Conservation (phyloP, 2,329 filamentous ascomycete genomes). For the Acrodontium crateriforme region DNA sequence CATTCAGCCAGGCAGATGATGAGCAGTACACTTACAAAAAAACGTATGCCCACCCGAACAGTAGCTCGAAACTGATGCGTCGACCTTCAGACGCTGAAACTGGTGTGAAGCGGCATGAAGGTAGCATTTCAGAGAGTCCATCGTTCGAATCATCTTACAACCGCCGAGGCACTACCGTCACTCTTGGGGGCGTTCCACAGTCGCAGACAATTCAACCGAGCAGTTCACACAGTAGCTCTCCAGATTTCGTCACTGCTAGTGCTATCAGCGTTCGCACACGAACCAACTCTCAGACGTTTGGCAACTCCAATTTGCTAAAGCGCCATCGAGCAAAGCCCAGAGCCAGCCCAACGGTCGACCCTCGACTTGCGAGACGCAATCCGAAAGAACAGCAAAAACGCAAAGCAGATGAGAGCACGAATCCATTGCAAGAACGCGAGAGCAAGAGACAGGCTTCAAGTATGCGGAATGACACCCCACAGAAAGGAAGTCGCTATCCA, state of each 20-base stretch:
- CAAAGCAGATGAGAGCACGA: constrained; percentile 6
- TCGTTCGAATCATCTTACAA: neutral
- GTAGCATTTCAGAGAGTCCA: neutral
- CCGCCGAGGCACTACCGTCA: neutral
- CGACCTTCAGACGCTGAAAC: neutral
- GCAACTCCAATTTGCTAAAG: neutral
- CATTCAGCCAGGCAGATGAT: constrained; percentile 2
- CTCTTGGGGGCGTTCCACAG: neutral
- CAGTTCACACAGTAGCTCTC: constrained; percentile 12
- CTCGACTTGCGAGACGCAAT: constrained; percentile 3
- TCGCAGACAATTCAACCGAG: neutral
- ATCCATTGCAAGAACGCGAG: constrained; percentile 11
- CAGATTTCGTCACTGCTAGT: constrained; percentile 8
- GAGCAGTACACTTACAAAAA: constrained; percentile 10
- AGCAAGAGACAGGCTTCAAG: constrained; percentile 8
- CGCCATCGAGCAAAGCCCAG: neutral
- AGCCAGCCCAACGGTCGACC: constrained; percentile 3
- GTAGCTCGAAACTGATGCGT: constrained; percentile 11
- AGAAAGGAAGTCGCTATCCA: too few species aligned
- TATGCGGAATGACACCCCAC: too few species aligned
- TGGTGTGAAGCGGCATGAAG: neutral
- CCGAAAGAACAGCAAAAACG: constrained; percentile 12
- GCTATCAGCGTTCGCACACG: constrained; percentile 1
- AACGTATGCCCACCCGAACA: constrained; percentile 14
- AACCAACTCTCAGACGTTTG: neutral